A percentile compares a stretch with the other conserved stretches of the same genome.
phyloP scores from a whole-genome alignment of 805 yeast species.

The Saccharomycopsis sp. region DNA sequence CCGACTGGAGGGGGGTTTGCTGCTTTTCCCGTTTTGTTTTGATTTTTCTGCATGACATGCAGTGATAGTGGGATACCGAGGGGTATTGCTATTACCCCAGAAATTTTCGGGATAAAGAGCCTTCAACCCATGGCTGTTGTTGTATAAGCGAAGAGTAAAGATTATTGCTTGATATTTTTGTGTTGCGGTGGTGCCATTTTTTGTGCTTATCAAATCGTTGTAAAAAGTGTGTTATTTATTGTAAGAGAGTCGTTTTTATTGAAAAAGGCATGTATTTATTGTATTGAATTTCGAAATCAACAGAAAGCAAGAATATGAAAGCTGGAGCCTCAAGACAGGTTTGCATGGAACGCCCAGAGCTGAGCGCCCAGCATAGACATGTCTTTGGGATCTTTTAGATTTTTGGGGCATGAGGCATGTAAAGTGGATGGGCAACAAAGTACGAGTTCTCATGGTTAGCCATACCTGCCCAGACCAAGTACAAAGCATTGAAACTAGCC shows the following conservation, averaged over 20 bases:
- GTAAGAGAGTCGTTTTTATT: too few species aligned
- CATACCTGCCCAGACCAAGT: conserved; percentile 53
- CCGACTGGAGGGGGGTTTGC: not conserved
- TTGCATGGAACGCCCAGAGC: too few species aligned
- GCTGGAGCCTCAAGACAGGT: too few species aligned
- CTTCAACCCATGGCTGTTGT: not conserved
- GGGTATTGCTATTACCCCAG: not conserved
- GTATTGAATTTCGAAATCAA: not conserved
- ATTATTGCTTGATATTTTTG: too few species aligned
- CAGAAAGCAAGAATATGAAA: not conserved
- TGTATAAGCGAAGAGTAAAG: too few species aligned
- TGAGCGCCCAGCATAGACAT: not conserved
- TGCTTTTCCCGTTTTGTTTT: not conserved
- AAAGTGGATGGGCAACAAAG: conserved; percentile 26
- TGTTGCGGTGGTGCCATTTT: not conserved
- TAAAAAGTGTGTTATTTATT: too few species aligned
- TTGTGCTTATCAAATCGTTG: too few species aligned
- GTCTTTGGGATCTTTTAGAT: not conserved
- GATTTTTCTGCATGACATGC: not conserved
- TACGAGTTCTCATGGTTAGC: conserved; percentile 56
- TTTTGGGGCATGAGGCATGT: conserved; percentile 20
- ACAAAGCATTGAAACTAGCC: conserved; percentile 48
- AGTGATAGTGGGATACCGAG: not conserved
- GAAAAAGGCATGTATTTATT: too few species aligned
- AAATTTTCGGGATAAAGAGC: not conserved